phyloP scores from a whole-genome alignment of 2,329 filamentous ascomycete genomes.

The Lizonia empirigonia region DNA sequence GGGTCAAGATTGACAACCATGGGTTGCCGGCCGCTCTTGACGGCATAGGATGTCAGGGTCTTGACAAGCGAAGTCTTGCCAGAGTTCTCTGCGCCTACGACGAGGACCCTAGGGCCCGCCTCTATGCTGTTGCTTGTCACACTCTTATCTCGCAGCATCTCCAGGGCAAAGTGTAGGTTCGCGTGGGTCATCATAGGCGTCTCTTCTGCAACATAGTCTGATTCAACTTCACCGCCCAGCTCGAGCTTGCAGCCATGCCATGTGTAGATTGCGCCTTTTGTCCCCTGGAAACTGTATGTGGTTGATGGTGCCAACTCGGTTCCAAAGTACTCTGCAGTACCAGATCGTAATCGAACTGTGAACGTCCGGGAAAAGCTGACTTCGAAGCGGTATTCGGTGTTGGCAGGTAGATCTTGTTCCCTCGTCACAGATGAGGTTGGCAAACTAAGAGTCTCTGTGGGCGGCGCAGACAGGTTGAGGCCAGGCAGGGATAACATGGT shows the following conservation, averaged over 20 bases:
- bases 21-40: slow-evolving; percentile 74
- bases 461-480: slow-evolving; percentile 49
- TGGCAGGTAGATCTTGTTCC: slow-evolving; percentile 51
- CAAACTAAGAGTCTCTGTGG: slow-evolving; percentile 31
- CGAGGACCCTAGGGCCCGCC: slow-evolving; percentile 79
- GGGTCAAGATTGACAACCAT: slow-evolving; percentile 86
- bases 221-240: slow-evolving; percentile 71
- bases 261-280: slow-evolving; percentile 86
- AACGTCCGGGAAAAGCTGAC: slow-evolving; percentile 44
- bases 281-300: slow-evolving; percentile 78
- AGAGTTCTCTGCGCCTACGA: slow-evolving; percentile 76
- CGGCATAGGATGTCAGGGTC: slow-evolving; percentile 79
- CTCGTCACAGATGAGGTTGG: slow-evolving; percentile 37
- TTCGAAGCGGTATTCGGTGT: slow-evolving; percentile 55
- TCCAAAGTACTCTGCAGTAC: slow-evolving; percentile 91
- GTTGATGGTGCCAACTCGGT: slow-evolving; percentile 85
- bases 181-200: slow-evolving; percentile 80
- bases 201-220: slow-evolving; percentile 74
- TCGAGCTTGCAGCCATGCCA: slow-evolving; percentile 91
- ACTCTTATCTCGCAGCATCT: slow-evolving; percentile 70
- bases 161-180: slow-evolving; percentile 87
- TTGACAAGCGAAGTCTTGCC: slow-evolving; percentile 85
- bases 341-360: slow-evolving; percentile 68
- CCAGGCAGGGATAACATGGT: slow-evolving; percentile 53
- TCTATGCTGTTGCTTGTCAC: slow-evolving; percentile 40